Base-by-base conservation (phyloP, 2,329 filamentous ascomycete genomes). In the Zasmidium citrigriseum region DNA sequence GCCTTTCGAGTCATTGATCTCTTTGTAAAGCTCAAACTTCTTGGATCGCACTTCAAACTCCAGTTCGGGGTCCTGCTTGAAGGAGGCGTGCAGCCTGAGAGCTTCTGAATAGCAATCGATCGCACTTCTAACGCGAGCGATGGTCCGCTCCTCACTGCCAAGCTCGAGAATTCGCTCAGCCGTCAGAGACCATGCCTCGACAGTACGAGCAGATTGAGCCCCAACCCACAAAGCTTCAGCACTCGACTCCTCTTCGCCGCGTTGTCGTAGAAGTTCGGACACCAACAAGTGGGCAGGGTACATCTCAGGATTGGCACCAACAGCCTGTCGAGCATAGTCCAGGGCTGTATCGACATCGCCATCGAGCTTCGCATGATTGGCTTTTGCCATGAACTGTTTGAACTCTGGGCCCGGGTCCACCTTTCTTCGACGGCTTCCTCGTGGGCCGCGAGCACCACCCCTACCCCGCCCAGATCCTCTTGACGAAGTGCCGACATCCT, bases 391-490 rank as follows among this genome's bases (percentile, higher is more conserved):
- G 45, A 87, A 79, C 44, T 83, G 79, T 67, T 88, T 90, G 72
- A 92, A 90, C 65, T 91, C 87, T 44, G 82, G 85, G 46, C 87
- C 84, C 16, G 87, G 88, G 70, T 90, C 88, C 9, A 84, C 82
- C 70, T 86, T 85, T 24, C 75, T 74, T 49, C 77, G 76, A 16
- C 78, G 77, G 65, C 72, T 68, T n/a, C 72, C 71, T 55, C 57
- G 46, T 10, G 52, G 29, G 47, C 61, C 61, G 16, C 46, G 47
- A 41, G 58, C 55, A 24, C 60, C 57, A 46, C 57, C 54, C 4
- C 55, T 54, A 21, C 38, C 23, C 3, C 22, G 41, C 23, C 24
- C 47, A 51, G 47, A 29, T n/a, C 46, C 54, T 49, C 55, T 52
- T 29, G 46, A 21, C 9, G 55, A 55, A 46, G 58, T 66, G 38